Base-by-base conservation (phyloP, 495 filamentous ascomycete genomes). In the Neurospora pannonica region DNA sequence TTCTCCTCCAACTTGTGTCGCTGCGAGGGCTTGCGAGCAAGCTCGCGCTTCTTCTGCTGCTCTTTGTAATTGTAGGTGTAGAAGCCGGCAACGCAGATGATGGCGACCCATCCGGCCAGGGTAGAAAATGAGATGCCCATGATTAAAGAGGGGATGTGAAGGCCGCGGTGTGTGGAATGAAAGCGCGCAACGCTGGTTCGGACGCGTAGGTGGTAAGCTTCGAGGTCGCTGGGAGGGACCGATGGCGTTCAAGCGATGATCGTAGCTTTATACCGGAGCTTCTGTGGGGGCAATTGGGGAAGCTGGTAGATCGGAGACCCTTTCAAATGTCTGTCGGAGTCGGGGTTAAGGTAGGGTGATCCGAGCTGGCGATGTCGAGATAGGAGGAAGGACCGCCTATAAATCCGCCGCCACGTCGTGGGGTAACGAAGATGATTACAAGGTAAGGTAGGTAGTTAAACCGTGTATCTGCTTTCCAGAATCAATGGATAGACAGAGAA, bases 51-150 rank as follows among this genome's bases (percentile, higher is more conserved):
- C 73, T 79, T 75, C 46, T 75, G 74, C 37, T 42, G 54, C n/a
- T 75, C 73, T 54, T 74, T 74, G 70, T 67, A 43, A 10, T 71
- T 37, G 10, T 71, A 81, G 38, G 70, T 76, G 24, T 79, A 79
- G 31, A 74, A 72, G 28, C 83, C 88, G 62, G 82, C 82, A 60
- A 87, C 79, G 36, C 84, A 85, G 70, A 90, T 77, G 77, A 92
- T 83, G 78, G 88, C 82, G 71, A 85, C 88, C 89, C 89, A 92
- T 72, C 85, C 85, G 76, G 78, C 80, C 74, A 86, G 76, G 71
- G 85, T 86, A 71, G 85, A 85, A 76, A 84, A 79, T 70, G 77
- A 77, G 54, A 79, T 74, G 72, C 85, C 83, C 85, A 86, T 86
- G 76, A 71, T 48, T 71, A 54, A 48, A 54, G 71, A 71, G 21